Evolutionary conservation across 345 rosid species (phyloP), one percentile per base, ranked within the genome.

Genomic region (Rhodamnia argentea): DNA sequence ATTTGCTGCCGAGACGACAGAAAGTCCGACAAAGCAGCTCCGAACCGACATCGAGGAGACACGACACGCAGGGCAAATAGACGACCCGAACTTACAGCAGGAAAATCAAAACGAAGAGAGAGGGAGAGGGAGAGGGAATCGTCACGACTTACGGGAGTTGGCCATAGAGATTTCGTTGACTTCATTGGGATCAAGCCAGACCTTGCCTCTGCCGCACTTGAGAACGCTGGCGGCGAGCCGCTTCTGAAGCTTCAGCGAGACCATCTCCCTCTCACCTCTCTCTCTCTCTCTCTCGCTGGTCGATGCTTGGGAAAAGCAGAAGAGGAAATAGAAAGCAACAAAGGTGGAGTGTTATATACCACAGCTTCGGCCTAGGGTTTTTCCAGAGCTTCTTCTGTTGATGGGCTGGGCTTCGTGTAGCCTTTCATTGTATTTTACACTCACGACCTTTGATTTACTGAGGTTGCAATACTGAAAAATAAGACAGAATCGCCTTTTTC

Each of bases 121-220:
- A 74, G 37, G 47, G 37, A 13, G 84, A 26, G 29, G 84, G 42
- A 47, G 60, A 18, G 57, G 5, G 54, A 50, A 23, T 37, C 37
- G 54, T 15, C 75, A 53, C 11, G 7, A 89, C 94, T 55, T 91
- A 96, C 98, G 96, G 13, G 98, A 96, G 89, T 94, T 95, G 32
- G 98, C 96, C 98, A 95, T 94, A 92, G 98, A 93, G 93, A 95
- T 94, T 60, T 96, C 98, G 55, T 88, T 90, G 86, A 85, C 91
- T 88, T 96, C 98, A 91, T 96, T 96, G 5, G 98, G 98, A 86
- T 96, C 98, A 24, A 96, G 93, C 98, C 98, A 96, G 55, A 96
- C 96, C 89, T 96, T 96, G 4, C 91, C 92, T 55, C 92, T 87
- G 47, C 99, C 99, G 82, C 99, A 95, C 92, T 95, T 93, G 84